A percentile compares a stretch with the other conserved stretches of the same genome.
Evolutionary conservation across 129 eudicot species (phyloP).

Genomic region (Tanacetum coccineum): DNA sequence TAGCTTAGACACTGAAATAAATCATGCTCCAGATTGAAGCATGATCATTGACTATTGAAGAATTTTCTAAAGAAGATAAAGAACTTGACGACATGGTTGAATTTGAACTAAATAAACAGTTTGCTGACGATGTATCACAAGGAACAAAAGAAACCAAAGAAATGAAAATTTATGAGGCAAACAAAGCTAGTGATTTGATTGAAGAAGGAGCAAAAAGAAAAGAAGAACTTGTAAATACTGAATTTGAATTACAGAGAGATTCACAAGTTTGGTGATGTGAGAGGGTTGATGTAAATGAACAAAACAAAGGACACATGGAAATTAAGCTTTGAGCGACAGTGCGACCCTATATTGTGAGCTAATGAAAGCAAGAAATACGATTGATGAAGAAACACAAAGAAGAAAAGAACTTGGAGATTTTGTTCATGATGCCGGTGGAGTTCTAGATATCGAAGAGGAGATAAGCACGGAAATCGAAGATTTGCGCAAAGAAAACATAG

Average conservation of each 20-base stretch:
- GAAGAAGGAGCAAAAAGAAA: constrained; percentile 17
- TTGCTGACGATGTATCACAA: no score
- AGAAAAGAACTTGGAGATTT: background rate
- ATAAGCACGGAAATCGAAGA: constrained; percentile 57
- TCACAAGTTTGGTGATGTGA: background rate
- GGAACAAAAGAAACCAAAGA: background rate
- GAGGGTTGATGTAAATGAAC: no score
- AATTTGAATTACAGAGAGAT: background rate
- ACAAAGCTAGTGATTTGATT: constrained; percentile 4
- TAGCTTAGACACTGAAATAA: no score
- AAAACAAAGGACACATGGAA: constrained; percentile 3
- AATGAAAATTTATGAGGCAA: background rate
- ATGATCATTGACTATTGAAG: background rate
- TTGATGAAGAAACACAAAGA: constrained; percentile 6
- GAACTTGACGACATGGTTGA: background rate
- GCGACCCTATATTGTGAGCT: background rate
- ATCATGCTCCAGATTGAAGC: background rate
- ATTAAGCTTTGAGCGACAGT: background rate
- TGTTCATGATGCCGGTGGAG: background rate
- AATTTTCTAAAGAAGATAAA: background rate
- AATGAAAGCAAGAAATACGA: background rate
- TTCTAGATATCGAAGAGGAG: constrained; percentile 31
- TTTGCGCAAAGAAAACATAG: constrained; percentile 60
- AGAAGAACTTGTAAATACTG: background rate
- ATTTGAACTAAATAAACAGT: background rate